Percentiles rank a stretch among this genome's conserved stretches.
phyloP scores from a whole-genome alignment of 768 basidiomycete species.

The Boletus edulis region DNA sequence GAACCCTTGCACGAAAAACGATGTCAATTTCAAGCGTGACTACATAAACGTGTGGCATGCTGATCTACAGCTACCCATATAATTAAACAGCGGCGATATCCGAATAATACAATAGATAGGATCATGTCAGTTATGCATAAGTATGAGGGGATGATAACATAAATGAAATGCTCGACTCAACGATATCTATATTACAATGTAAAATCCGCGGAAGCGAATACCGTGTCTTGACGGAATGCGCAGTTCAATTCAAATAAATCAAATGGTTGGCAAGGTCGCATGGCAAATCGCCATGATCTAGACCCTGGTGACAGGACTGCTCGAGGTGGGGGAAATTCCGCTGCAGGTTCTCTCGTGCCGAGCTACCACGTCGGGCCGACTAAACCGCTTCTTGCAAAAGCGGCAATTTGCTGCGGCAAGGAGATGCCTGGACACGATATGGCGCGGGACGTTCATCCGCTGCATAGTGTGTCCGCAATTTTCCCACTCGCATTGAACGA shows the following conservation, averaged over 20 bases:
- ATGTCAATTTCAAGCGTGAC: neutral
- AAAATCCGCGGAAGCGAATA: slow-evolving; percentile 4
- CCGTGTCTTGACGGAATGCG: neutral
- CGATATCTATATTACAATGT: slow-evolving; percentile 6
- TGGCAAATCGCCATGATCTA: neutral
- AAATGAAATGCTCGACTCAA: slow-evolving; percentile 6
- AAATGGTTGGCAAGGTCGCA: neutral
- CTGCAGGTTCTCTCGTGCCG: slow-evolving; percentile 26
- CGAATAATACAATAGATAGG: slow-evolving; percentile 5
- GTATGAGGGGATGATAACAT: slow-evolving; percentile 8
- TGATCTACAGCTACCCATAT: neutral
- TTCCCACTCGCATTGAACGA: slow-evolving; percentile 24
- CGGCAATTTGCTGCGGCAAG: slow-evolving; percentile 23
- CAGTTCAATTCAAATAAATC: neutral
- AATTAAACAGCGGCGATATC: neutral
- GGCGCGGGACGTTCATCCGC: slow-evolving; percentile 30
- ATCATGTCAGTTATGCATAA: neutral
- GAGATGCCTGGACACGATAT: slow-evolving; percentile 29
- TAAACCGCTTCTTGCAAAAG: slow-evolving; percentile 21
- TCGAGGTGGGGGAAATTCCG: neutral
- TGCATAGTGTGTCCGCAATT: slow-evolving; percentile 22
- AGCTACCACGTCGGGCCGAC: slow-evolving; percentile 27
- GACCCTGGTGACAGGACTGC: neutral
- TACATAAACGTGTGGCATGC: neutral
- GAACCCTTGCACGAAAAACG: neutral